These are phyloP conservation scores for Lecanosticta acicola DNA, from an alignment of 2,329 filamentous ascomycete species.

Conservation along the genomic window DNA sequence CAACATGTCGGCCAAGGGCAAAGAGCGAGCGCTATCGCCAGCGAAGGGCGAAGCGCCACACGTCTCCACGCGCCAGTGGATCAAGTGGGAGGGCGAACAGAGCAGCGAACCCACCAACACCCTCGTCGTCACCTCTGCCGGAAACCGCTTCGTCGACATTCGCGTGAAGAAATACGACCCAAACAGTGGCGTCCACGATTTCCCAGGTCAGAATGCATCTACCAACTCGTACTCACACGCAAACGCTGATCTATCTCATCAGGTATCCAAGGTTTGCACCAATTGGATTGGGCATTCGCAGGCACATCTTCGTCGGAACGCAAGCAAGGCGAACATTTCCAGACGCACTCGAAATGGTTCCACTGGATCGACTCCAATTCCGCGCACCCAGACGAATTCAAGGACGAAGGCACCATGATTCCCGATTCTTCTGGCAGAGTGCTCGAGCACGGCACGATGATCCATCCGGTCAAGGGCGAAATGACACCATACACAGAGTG, in stretches of 20 bases:
- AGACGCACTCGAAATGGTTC: constrained; percentile 42
- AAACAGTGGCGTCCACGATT: too few species aligned
- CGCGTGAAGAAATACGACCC: constrained; percentile 36
- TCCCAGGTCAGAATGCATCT: too few species aligned
- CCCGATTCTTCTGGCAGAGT: constrained; percentile 36
- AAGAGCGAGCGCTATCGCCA: too few species aligned
- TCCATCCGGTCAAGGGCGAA: constrained; percentile 50
- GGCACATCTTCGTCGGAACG: constrained; percentile 46
- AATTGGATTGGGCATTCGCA: constrained; percentile 62
- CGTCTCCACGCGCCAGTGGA: constrained; percentile 55
- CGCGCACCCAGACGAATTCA: constrained; percentile 32
- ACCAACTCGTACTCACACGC: too few species aligned
- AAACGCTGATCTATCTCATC: too few species aligned
- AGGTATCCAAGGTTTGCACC: constrained; percentile 26
- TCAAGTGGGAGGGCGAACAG: constrained; percentile 52
- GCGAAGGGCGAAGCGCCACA: too few species aligned
- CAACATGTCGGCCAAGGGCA: too few species aligned
- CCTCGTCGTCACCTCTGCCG: constrained; percentile 57
- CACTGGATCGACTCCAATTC: constrained; percentile 58
- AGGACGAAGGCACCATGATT: constrained; percentile 56
- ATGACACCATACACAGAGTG: constrained; percentile 49
- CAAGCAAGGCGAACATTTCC: constrained; percentile 1
- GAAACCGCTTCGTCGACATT: constrained; percentile 56
- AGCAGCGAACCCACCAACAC: constrained; percentile 59
- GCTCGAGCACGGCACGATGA: constrained; percentile 56